These are phyloP conservation scores for Filobasidium uniguttulatum DNA, from an alignment of 1,284 basidiomycete species.

Conservation along the genomic window DNA sequence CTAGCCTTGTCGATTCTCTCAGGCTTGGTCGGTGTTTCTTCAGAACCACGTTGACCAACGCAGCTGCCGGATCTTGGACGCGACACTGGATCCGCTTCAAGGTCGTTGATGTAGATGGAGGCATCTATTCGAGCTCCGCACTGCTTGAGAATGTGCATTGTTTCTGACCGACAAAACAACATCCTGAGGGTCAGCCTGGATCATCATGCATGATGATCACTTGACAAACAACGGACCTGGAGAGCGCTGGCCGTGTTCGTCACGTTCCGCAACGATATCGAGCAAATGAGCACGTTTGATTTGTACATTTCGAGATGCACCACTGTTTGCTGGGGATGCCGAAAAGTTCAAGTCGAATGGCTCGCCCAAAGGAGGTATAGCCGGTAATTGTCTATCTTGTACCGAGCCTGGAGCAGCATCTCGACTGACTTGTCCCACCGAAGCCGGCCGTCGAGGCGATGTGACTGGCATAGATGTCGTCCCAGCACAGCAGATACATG, in stretches of 20 bases:
- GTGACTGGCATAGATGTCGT: background rate
- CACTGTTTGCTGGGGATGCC: background rate
- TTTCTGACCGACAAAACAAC: background rate
- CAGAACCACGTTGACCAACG: background rate
- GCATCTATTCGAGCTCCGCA: background rate
- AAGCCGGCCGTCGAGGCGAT: background rate
- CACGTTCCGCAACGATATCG: slow-evolving; percentile 28
- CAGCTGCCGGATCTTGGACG: background rate
- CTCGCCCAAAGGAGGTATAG: slow-evolving; percentile 18
- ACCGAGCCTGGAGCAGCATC: background rate
- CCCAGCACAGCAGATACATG: background rate
- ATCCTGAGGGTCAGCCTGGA: background rate
- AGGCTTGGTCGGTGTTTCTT: slow-evolving; percentile 19
- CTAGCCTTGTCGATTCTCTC: slow-evolving; percentile 22
- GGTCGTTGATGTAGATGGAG: background rate
- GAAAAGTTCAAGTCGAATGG: background rate
- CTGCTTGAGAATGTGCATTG: background rate
- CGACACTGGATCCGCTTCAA: background rate
- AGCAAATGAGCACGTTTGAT: slow-evolving; percentile 27
- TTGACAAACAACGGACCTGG: background rate
- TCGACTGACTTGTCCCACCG: background rate
- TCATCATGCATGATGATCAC: background rate
- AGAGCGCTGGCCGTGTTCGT: slow-evolving; percentile 22
- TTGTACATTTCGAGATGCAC: too few species aligned
- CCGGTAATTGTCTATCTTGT: slow-evolving; percentile 4